Conservation (phyloP, 108 stramenopile genomes). For the Cylindrotheca fusiformis region DNA sequence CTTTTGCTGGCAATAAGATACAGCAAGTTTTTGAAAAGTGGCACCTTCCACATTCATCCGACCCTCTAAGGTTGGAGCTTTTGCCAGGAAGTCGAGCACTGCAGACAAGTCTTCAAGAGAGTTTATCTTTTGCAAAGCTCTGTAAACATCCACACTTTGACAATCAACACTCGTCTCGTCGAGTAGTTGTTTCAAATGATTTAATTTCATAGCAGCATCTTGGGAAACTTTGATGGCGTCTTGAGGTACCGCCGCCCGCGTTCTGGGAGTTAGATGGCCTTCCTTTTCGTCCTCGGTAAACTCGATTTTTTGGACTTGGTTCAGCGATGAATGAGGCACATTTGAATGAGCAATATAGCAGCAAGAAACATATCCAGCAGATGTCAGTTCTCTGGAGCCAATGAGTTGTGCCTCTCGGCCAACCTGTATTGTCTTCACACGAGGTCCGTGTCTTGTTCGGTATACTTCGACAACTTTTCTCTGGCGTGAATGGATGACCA, state of each 20-base stretch:
- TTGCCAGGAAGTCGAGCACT: slow-evolving; percentile 64
- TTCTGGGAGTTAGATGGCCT: slow-evolving; percentile 14
- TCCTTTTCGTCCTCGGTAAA: slow-evolving; percentile 29
- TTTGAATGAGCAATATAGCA: slow-evolving; percentile 40
- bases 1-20: slow-evolving; percentile 53
- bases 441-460: slow-evolving; percentile 55
- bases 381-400: slow-evolving; percentile 20
- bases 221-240: slow-evolving; percentile 1
- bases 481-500: slow-evolving; percentile 73
- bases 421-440: slow-evolving; percentile 47
- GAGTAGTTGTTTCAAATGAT: slow-evolving; percentile 68
- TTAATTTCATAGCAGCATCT: slow-evolving; percentile 56
- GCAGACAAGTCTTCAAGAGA: slow-evolving; percentile 60
- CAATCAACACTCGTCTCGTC: slow-evolving; percentile 59
- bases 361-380: slow-evolving; percentile 15
- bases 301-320: slow-evolving; percentile 36
- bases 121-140: slow-evolving; percentile 60
- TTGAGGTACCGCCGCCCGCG: not conserved
- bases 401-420: slow-evolving; percentile 42
- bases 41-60: slow-evolving; percentile 65
- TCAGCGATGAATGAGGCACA: slow-evolving; percentile 34
- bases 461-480: slow-evolving; percentile 72
- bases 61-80: slow-evolving; percentile 53
- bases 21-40: slow-evolving; percentile 57
- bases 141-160: slow-evolving; percentile 47